A percentile compares a stretch with the other conserved stretches of the same genome.
Evolutionary conservation across 345 rosid species (phyloP).

Genomic region (Eutrema yunnanense): DNA sequence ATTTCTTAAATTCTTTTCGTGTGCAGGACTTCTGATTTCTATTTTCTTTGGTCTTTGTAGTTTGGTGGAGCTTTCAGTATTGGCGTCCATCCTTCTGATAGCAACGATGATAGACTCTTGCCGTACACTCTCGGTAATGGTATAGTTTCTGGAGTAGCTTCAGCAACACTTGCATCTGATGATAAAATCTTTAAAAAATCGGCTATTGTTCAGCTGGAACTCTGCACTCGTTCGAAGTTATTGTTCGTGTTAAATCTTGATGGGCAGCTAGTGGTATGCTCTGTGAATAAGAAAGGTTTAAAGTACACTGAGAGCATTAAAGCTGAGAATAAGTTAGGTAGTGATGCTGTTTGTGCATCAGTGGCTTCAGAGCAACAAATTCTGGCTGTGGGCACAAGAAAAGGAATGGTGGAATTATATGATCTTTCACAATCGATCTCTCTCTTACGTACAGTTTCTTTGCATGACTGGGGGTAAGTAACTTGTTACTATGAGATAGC

Average conservation of each 20-base stretch:
- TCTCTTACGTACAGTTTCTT: conserved; percentile 72
- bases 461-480: conserved; percentile 95
- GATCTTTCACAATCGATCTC: conserved; percentile 66
- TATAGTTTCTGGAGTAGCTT: conserved; percentile 37
- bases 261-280: conserved; percentile 70
- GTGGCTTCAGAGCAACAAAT: conserved; percentile 87
- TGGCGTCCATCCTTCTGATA: conserved; percentile 31
- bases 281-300: conserved; percentile 81
- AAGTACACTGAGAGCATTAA: conserved; percentile 64
- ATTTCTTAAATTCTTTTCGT: background rate
- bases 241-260: conserved; percentile 68
- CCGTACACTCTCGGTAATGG: conserved; percentile 50
- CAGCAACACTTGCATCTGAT: conserved; percentile 29
- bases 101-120: conserved; percentile 31
- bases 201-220: conserved; percentile 61
- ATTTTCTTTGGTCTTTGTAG: conserved; percentile 32
- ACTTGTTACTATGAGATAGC: conserved; percentile 3
- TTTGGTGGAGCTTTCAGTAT: conserved; percentile 75
- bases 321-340: conserved; percentile 60
- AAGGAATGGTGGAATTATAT: conserved; percentile 81
- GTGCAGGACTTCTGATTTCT: background rate
- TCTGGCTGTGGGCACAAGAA: conserved; percentile 92
- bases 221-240: conserved; percentile 61
- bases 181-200: conserved; percentile 33
- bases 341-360: conserved; percentile 77